Evolutionary conservation across 306 rosid species (phyloP).

Genomic region (Oemleria cerasiformis): DNA sequence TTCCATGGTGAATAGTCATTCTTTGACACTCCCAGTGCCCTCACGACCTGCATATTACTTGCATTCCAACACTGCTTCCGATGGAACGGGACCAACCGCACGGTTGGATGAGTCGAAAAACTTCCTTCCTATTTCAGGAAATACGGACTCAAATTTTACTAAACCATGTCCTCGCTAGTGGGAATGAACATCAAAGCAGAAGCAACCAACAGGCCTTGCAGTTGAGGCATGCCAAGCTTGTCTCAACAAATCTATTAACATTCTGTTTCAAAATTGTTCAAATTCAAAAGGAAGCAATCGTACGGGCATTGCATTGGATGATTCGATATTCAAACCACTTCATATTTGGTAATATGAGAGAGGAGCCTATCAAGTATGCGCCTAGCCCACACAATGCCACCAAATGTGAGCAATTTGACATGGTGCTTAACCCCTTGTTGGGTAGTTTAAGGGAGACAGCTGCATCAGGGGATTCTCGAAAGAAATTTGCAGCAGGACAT

Average conservation of each 20-base stretch:
- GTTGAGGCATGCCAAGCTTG: background rate
- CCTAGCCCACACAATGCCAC: background rate
- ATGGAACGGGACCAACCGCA: too few relatives aligned
- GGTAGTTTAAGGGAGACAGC: background rate
- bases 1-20: too few relatives aligned
- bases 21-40: too few relatives aligned
- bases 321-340: conserved; percentile 8
- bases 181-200: too few relatives aligned
- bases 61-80: too few relatives aligned
- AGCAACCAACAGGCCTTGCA: too few relatives aligned
- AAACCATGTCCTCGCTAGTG: too few relatives aligned
- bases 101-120: too few relatives aligned
- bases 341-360: background rate
- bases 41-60: too few relatives aligned
- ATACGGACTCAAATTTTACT: too few relatives aligned
- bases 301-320: background rate
- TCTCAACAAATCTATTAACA: too few relatives aligned
- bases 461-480: conserved; percentile 14
- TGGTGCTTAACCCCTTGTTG: conserved; percentile 20
- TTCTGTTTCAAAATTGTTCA: background rate
- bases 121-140: too few relatives aligned
- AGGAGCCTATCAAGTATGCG: background rate
- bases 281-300: background rate
- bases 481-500: conserved; percentile 30
- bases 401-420: background rate